Evolutionary conservation across 805 yeast genomes (phyloP), one percentile per base, ranked within the genome.

Genomic region (Sugiyamaella lignohabitans): DNA sequence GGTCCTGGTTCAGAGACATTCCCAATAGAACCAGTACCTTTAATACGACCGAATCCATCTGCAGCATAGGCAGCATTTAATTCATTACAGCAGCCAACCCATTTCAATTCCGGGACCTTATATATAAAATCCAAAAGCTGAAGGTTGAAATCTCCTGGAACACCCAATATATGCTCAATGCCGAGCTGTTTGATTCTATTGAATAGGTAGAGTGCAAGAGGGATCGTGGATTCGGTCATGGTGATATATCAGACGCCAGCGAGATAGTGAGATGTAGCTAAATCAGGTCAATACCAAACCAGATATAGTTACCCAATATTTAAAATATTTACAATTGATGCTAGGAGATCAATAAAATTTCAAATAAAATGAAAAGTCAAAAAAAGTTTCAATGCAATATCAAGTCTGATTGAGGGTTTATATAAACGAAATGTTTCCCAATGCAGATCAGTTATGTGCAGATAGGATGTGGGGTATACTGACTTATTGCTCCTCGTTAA

Each of bases 61-160:
- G 91, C 89, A 4, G 93, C 80, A 61, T 89, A 88, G 5, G 94
- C 93, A 2, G 93, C 82, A 60, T 88, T 89, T 53, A 88, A 72
- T 67, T 88, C 97, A 60, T 88, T 88, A 68, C 95, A 86, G 50
- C 80, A 78, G 20, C 95, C 95, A 41, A 85, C 71, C 86, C 94
- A 87, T 45, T 77, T 66, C 55, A 83, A 61, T 6, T 69, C 70
- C 4, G 74, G 72, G 38, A 62, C 65, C 22, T 56, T 53, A 55
- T 58, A 56, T 49, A 70, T 54, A 52, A 59, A 61, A 58, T 70
- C 74, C 22, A 70, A 64, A 40, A 70, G 57, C 40, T 61, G 57
- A 48, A 70, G 59, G 57, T 71, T 70, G 65, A 67, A 70, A 57
- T 70, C 74, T 22, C 74, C 74, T 38, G 74, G 74, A 24, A 69